Evolutionary conservation across 1,139 yeast genomes (phyloP), one percentile per base, ranked within the genome.

Genomic region (Hyphopichia pseudoburtonii): DNA sequence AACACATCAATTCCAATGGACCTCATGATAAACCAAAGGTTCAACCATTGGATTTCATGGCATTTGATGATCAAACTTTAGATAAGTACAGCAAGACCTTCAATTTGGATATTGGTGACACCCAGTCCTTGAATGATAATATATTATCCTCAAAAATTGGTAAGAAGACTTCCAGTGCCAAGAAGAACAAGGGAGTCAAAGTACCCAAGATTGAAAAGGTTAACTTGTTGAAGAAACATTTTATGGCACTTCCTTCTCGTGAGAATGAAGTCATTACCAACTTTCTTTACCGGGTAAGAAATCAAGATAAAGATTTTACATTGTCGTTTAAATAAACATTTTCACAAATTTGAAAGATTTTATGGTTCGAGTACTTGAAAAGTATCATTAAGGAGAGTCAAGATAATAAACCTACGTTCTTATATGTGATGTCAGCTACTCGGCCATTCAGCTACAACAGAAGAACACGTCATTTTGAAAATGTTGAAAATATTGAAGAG

Each of bases 181-280:
- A 66, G 44, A 61, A 62, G 46, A 50, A 54, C 21, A 53, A 58
- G 37, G 60, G 59, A 31, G 60, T 62, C 32, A 66, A 80, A 30
- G 67, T 80, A 14, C 52, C 78, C 38, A 82, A 80, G 49, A 39
- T 50, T 7, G 86, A 80, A 47, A 65, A 79, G 32, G 82, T 86
- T 0, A 60, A 58, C 8, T 70, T 70, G 10, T 73, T 79, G 26
- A 80, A 80, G 57, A 76, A 72, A 39, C 94, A 87, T 56, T 85
- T 86, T 45, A 44, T 69, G 47, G 69, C 67, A 29, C 74, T 80
- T 37, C 76, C 77, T n/a, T 78, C 78, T 3, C 76, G 85, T 45
- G 96, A 87, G 52, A 81, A 82, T 45, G 96, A 87, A 51, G 77
- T 82, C 29, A 78, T 87, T 30, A 83, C 92, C 30, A 86, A 82